phyloP scores from a whole-genome alignment of 768 basidiomycete genomes.

The Xerocomellus amylosporus region DNA sequence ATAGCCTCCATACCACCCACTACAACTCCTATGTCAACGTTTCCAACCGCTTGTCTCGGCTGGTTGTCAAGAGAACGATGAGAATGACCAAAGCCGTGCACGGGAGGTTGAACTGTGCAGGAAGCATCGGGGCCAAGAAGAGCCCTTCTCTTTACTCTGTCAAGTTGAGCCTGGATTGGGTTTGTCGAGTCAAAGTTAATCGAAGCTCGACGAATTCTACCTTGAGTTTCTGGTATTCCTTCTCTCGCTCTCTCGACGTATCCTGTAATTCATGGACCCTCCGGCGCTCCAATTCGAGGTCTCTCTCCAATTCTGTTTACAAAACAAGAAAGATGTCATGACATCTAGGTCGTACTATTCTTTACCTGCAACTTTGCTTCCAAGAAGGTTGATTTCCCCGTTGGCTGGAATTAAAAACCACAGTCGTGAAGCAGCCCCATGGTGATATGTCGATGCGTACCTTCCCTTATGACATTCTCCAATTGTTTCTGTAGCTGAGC shows the following conservation, averaged over 20 bases:
- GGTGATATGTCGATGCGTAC: slow-evolving; percentile 33
- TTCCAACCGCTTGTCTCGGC: slow-evolving; percentile 17
- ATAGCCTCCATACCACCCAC: slow-evolving; percentile 65
- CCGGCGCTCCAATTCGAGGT: slow-evolving; percentile 75
- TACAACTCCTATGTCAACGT: slow-evolving; percentile 51
- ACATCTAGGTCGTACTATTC: not conserved
- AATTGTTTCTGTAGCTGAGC: slow-evolving; percentile 81
- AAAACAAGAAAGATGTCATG: slow-evolving; percentile 5
- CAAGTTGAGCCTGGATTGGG: slow-evolving; percentile 58
- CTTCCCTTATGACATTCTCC: slow-evolving; percentile 83
- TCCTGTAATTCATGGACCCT: slow-evolving; percentile 76
- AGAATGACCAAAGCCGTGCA: slow-evolving; percentile 15
- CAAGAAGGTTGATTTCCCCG: slow-evolving; percentile 67
- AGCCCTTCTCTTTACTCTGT: slow-evolving; percentile 80
- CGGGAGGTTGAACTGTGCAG: slow-evolving; percentile 15
- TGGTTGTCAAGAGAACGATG: slow-evolving; percentile 20
- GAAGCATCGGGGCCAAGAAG: slow-evolving; percentile 50
- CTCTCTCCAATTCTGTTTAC: slow-evolving; percentile 66
- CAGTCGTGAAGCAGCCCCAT: not conserved
- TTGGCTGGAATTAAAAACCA: slow-evolving; percentile 50
- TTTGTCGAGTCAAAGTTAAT: not conserved
- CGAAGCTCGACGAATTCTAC: slow-evolving; percentile 30
- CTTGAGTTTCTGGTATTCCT: slow-evolving; percentile 87
- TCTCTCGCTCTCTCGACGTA: slow-evolving; percentile 69
- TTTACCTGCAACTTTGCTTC: slow-evolving; percentile 63